Evolutionary conservation across 805 yeast species (phyloP), one percentile per base, ranked within the genome.

Genomic region (Phaffomyces opuntiae): DNA sequence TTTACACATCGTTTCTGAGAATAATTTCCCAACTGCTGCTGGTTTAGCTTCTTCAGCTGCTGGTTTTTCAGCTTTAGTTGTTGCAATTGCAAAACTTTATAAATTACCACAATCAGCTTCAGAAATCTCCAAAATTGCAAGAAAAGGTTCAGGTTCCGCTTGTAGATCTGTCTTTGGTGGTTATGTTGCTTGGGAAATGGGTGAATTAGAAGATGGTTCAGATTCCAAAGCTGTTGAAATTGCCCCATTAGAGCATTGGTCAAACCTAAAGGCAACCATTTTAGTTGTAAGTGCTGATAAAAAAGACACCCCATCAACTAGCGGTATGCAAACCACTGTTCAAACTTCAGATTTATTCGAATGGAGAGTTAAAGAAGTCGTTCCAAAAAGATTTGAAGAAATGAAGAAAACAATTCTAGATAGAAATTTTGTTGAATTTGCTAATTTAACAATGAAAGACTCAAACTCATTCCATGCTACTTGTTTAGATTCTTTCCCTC

Each of bases 181-280:
- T 8, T 93, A 81, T 61, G 99, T 93, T 12, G 98, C 98, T 4
- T 93, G 99, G 99, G 96, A 93, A 65, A 89, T 90, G 97, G 99
- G 99, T 47, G 53, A 56, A 4, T 52, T 60, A 48, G 67, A 52
- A 0, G 83, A 89, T 60, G 99, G 99, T n/a, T 73, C 78, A 39
- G 99, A 93, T 68, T 90, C 97, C 13, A 83, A 80, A 56, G 99
- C 99, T 4, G 95, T 89, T 27, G 88, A 90, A 68, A 78, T 93
- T 36, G 96, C 96, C 4, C 84, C 95, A 9, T 61, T 74, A 55
- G 72, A 70, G 33, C 95, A 87, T 65, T 93, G 99, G 99, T 89
- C 97, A 37, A 74, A 78, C 36, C 86, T 93, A 83, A 83, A 84
- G 56, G 98, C 98, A 17, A 87, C 88, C 29, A 85, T 93, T 46